Percentiles rank a stretch among this genome's conserved stretches.
Evolutionary conservation across 257 asterid species (phyloP).

Genomic region (Solanum neorickii): DNA sequence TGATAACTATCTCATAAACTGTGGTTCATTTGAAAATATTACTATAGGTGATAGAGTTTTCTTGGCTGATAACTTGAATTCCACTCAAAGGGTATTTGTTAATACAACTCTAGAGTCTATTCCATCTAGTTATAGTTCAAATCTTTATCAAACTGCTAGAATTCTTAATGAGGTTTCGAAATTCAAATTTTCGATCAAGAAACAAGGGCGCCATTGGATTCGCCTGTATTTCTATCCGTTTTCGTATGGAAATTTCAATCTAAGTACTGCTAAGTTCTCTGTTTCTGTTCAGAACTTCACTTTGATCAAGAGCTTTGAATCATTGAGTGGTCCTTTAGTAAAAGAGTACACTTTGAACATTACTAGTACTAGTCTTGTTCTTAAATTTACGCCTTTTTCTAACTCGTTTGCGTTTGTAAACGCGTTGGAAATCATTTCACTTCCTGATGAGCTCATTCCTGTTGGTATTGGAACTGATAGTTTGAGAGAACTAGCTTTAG

Average conservation of each 20-base stretch:
- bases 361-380: conserved; percentile 5
- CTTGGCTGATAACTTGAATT: conserved; percentile 17
- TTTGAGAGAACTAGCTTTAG: conserved; percentile 15
- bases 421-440: conserved; percentile 23
- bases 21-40: conserved; percentile 20
- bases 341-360: conserved; percentile 24
- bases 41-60: conserved; percentile 20
- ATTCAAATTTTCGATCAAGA: conserved; percentile 17
- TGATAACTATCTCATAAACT: conserved; percentile 27
- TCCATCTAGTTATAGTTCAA: conserved; percentile 9
- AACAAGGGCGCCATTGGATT: conserved; percentile 21
- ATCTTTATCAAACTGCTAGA: conserved; percentile 23
- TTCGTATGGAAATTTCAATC: background rate
- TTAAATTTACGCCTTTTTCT: conserved; percentile 16
- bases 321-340: conserved; percentile 6
- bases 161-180: conserved; percentile 14
- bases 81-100: conserved; percentile 1
- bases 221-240: conserved; percentile 28
- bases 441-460: conserved; percentile 28
- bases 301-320: conserved; percentile 18
- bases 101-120: conserved; percentile 2
- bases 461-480: conserved; percentile 1
- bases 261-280: conserved; percentile 18
- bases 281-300: conserved; percentile 22
- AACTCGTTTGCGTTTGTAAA: conserved; percentile 25